Conservation (phyloP, 2,329 filamentous ascomycete genomes). For the Aspergillus sp. region DNA sequence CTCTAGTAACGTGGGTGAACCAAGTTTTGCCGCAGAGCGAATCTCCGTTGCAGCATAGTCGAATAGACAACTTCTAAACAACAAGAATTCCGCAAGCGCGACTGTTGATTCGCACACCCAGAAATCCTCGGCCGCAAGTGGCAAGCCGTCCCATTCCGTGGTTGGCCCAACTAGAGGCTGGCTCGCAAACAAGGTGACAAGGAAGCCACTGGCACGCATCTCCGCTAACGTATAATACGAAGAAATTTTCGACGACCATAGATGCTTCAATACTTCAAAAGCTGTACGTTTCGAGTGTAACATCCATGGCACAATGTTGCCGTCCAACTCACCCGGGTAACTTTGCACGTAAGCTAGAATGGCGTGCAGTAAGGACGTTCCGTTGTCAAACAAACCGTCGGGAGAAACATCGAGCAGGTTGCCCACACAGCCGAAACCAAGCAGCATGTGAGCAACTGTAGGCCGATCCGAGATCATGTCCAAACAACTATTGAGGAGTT, state of each 20-base stretch:
- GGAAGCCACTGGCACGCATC: conserved; percentile 73
- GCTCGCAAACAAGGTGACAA: conserved; percentile 72
- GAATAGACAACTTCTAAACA: conserved; percentile 72
- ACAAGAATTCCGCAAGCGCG: conserved; percentile 74
- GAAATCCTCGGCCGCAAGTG: conserved; percentile 63
- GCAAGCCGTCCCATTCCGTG: conserved; percentile 71
- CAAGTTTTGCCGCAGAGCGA: conserved; percentile 69
- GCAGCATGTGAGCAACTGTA: conserved; percentile 83
- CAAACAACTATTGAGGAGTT: conserved; percentile 81
- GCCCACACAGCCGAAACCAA: conserved; percentile 80
- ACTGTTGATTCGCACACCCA: conserved; percentile 66
- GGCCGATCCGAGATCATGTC: conserved; percentile 72
- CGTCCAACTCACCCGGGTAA: conserved; percentile 64
- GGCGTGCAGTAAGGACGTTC: conserved; percentile 78
- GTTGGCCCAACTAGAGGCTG: conserved; percentile 70
- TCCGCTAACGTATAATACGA: conserved; percentile 72
- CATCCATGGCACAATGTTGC: conserved; percentile 65
- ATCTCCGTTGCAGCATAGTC: conserved; percentile 87
- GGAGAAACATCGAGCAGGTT: conserved; percentile 67
- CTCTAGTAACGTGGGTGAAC: conserved; percentile 68
- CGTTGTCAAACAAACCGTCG: conserved; percentile 68
- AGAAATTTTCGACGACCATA: conserved; percentile 84
- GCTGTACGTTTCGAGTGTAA: conserved; percentile 67
- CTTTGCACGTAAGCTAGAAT: conserved; percentile 71
- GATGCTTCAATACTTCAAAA: conserved; percentile 71